Evolutionary conservation across 2,329 filamentous ascomycete species (phyloP).

Genomic region (Botryotinia calthae): DNA sequence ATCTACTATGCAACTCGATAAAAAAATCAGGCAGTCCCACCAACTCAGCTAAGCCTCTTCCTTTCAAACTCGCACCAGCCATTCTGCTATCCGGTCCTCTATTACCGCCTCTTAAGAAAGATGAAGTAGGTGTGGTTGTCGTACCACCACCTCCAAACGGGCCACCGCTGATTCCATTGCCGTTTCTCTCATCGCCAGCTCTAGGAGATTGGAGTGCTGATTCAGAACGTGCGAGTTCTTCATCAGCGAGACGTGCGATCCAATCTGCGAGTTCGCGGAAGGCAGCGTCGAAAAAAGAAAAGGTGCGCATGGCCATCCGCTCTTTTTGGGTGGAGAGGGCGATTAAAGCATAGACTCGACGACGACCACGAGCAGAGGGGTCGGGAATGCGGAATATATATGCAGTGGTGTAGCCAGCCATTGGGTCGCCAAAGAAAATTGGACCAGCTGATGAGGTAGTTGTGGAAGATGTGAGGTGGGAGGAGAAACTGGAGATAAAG

Average conservation of each 20-base stretch:
- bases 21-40: constrained; percentile 67
- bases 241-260: constrained; percentile 64
- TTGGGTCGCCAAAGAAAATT: constrained; percentile 66
- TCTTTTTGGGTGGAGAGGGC: constrained; percentile 65
- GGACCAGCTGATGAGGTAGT: constrained; percentile 60
- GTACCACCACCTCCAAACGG: constrained; percentile 19
- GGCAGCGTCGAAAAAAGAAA: constrained; percentile 58
- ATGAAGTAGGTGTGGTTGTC: constrained; percentile 24
- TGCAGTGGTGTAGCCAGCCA: constrained; percentile 65
- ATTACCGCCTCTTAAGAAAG: constrained; percentile 34
- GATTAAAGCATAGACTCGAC: constrained; percentile 67
- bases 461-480: constrained; percentile 38
- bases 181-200: constrained; percentile 15
- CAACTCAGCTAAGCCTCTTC: constrained; percentile 62
- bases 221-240: constrained; percentile 53
- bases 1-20: constrained; percentile 61
- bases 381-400: constrained; percentile 70
- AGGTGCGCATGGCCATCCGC: constrained; percentile 63
- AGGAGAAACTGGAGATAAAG: constrained; percentile 40
- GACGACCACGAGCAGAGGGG: constrained; percentile 63
- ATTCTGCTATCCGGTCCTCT: constrained; percentile 32
- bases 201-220: constrained; percentile 17
- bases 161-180: constrained; percentile 20
- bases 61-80: constrained; percentile 53
- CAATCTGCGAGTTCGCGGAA: constrained; percentile 64